A percentile compares a stretch with the other conserved stretches of the same genome.
phyloP scores from a whole-genome alignment of 306 rosid species.

The Notholithocarpus densiflorus region DNA sequence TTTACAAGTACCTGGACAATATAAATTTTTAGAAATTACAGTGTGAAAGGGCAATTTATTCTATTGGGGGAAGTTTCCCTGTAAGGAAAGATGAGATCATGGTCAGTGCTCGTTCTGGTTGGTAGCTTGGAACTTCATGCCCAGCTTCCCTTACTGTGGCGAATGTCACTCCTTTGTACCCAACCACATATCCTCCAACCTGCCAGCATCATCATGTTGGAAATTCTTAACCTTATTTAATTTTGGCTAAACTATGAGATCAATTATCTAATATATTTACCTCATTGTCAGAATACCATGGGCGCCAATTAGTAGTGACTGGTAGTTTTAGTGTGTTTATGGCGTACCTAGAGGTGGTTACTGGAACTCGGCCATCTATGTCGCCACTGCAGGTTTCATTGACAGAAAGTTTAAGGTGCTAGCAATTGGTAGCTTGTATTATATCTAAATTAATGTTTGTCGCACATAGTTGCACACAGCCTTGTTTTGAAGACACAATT shows the following conservation, averaged over 20 bases:
- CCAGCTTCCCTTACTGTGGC: conserved; percentile 62
- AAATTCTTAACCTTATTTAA: neutral
- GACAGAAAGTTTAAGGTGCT: conserved; percentile 3
- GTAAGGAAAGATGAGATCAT: conserved; percentile 52
- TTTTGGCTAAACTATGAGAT: neutral
- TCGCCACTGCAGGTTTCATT: conserved; percentile 50
- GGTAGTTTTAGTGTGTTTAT: conserved; percentile 38
- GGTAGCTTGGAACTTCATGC: conserved; percentile 59
- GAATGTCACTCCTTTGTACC: conserved; percentile 51
- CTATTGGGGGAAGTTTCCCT: conserved; percentile 31
- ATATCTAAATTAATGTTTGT: too few relatives aligned
- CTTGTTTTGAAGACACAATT: too few relatives aligned
- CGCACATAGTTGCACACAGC: too few relatives aligned
- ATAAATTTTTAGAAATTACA: too few relatives aligned
- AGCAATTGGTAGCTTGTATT: neutral
- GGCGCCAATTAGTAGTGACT: conserved; percentile 38
- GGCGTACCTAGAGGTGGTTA: conserved; percentile 52
- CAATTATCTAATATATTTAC: conserved; percentile 20
- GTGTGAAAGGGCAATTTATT: too few relatives aligned
- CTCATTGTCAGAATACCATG: conserved; percentile 50
- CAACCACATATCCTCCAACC: conserved; percentile 66
- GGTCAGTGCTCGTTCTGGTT: conserved; percentile 50
- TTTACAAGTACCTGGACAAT: too few relatives aligned
- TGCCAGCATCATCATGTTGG: conserved; percentile 15
- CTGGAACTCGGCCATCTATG: conserved; percentile 51